A percentile compares a stretch with the other conserved stretches of the same genome.
phyloP scores from a whole-genome alignment of 2,329 filamentous ascomycete species.

The Cercospora citrullina region DNA sequence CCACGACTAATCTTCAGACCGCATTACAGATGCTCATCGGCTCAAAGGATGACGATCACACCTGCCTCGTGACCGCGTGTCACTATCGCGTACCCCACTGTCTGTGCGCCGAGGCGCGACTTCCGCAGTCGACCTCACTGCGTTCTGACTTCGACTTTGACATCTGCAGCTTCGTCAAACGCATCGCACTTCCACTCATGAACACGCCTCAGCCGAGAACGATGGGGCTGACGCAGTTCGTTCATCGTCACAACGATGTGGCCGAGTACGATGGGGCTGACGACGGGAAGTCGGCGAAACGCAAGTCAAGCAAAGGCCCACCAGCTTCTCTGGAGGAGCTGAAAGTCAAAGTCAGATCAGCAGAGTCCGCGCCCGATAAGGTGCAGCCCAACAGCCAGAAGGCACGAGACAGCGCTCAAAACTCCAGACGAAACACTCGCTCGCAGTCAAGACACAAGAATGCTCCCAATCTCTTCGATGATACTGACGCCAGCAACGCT shows the following conservation, averaged over 20 bases:
- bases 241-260: constrained; percentile 12
- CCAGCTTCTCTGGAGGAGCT: no score
- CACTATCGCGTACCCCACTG: neutral
- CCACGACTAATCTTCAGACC: neutral
- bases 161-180: neutral
- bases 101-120: neutral
- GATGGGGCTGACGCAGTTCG: constrained; percentile 12
- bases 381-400: constrained; percentile 1
- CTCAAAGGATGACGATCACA: constrained; percentile 7
- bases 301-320: neutral
- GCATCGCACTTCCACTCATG: neutral
- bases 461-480: neutral
- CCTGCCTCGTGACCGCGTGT: constrained; percentile 7
- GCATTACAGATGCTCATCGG: constrained; percentile 3
- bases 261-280: neutral
- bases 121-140: neutral
- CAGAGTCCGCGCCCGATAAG: no score
- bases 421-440: neutral
- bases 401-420: neutral
- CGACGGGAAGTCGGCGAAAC: neutral
- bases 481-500: constrained; percentile 21
- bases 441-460: neutral
- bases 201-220: neutral
- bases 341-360: no score
- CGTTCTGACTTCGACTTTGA: neutral